Conservation (phyloP, 2,329 filamentous ascomycete species). For the Chaetomium olivaceum region DNA sequence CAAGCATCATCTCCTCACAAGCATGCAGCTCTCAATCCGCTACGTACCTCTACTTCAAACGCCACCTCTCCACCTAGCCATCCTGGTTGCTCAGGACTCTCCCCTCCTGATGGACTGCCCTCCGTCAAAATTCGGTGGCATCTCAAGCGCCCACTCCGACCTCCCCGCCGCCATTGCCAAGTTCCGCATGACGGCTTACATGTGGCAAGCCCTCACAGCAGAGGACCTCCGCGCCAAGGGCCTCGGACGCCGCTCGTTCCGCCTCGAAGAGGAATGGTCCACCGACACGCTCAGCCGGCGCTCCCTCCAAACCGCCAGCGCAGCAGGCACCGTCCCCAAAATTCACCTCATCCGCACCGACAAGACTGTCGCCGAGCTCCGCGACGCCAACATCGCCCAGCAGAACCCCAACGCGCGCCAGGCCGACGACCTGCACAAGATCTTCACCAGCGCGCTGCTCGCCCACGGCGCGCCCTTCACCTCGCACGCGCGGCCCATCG, state of each 20-base stretch:
- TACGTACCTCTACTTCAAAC: conserved; percentile 57
- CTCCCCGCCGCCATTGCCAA: conserved; percentile 67
- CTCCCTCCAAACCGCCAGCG: conserved; percentile 25
- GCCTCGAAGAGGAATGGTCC: conserved; percentile 74
- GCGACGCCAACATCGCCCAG: conserved; percentile 64
- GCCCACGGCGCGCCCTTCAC: conserved; percentile 35
- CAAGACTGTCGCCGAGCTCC: conserved; percentile 66
- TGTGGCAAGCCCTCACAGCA: conserved; percentile 75
- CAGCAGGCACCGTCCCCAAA: conserved; percentile 50
- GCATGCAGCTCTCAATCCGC: conserved; percentile 24
- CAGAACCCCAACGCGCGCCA: conserved; percentile 58
- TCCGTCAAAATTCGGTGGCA: conserved; percentile 57
- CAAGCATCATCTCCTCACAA: neutral
- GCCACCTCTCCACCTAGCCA: conserved; percentile 70
- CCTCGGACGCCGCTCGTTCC: conserved; percentile 69
- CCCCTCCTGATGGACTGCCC: conserved; percentile 68
- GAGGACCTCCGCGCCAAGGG: conserved; percentile 72
- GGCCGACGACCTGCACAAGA: conserved; percentile 54
- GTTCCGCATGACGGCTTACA: conserved; percentile 71
- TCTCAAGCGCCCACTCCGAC: conserved; percentile 51
- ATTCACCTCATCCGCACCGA: conserved; percentile 67
- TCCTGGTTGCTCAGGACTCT: conserved; percentile 70
- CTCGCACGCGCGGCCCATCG: conserved; percentile 55
- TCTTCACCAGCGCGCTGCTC: conserved; percentile 50
- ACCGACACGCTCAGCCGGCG: conserved; percentile 60